Evolutionary conservation across 441 rosid species (phyloP).

Genomic region (Theobroma grandiflorum): DNA sequence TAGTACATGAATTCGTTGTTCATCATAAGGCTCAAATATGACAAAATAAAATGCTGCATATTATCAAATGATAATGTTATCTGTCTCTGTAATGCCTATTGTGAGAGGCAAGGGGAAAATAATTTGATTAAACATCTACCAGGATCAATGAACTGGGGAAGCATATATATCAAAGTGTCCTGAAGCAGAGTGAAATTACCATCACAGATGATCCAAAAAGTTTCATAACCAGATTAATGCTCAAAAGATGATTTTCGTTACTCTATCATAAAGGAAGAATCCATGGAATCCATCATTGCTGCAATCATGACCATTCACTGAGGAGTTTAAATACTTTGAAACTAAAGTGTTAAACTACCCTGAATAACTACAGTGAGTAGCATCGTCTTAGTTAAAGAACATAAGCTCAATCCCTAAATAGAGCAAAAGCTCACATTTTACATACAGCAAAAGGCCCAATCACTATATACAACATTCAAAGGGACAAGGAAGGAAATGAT

Average conservation of each 20-base stretch:
- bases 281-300: constrained; percentile 9
- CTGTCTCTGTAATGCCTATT: not conserved
- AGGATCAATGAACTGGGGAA: not conserved
- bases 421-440: not conserved
- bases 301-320: not conserved
- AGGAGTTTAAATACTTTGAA: not conserved
- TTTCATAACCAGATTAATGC: not conserved
- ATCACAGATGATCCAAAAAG: not conserved
- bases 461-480: constrained; percentile 26
- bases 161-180: not conserved
- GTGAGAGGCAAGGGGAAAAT: not conserved
- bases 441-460: constrained; percentile 20
- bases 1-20: not conserved
- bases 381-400: not conserved
- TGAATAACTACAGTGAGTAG: not conserved
- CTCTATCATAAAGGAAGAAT: not conserved
- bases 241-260: not conserved
- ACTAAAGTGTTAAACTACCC: not conserved
- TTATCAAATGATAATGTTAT: not conserved
- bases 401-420: constrained; percentile 3
- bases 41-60: not conserved
- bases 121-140: not conserved
- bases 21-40: not conserved
- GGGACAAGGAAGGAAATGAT: not conserved
- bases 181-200: not conserved